Conservation (phyloP, 176 grass and related monocot genomes). For the Carex myosuroides region DNA sequence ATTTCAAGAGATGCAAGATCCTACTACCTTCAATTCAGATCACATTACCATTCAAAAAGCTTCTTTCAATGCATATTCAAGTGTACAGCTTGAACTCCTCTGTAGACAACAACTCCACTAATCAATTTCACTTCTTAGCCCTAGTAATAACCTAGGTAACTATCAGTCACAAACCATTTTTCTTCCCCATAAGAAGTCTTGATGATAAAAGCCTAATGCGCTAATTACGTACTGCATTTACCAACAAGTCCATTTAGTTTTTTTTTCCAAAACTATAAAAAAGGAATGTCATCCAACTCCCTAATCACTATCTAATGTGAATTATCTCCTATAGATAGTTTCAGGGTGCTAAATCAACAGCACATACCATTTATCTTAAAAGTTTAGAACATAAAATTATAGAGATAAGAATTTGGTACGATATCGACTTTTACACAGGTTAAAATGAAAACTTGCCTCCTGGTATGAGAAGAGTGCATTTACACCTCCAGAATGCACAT, state of each 20-base stretch:
- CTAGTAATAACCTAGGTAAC: not conserved
- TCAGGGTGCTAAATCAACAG: not conserved
- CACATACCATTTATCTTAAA: not conserved
- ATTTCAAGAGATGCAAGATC: not conserved
- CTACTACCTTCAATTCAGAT: not conserved
- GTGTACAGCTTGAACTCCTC: not conserved
- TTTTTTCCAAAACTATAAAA: not conserved
- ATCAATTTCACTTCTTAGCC: not conserved
- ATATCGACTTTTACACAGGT: slow-evolving; percentile 4
- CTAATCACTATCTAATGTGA: not conserved
- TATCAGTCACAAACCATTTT: not conserved
- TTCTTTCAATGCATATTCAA: not conserved
- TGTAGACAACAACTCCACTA: not conserved
- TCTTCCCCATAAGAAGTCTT: not conserved
- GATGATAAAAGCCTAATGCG: not conserved
- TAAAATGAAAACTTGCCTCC: slow-evolving; percentile 21
- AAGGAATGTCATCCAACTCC: not conserved
- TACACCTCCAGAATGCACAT: not conserved
- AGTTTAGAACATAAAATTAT: not conserved
- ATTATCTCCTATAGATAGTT: not conserved
- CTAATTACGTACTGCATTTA: not conserved
- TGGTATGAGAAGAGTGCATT: not conserved
- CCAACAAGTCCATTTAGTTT: not conserved
- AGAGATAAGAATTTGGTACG: not conserved
- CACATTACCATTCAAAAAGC: not conserved